These are phyloP conservation scores for Spathaspora passalidarum DNA, from an alignment of 805 yeast species.

Conservation along the genomic window DNA sequence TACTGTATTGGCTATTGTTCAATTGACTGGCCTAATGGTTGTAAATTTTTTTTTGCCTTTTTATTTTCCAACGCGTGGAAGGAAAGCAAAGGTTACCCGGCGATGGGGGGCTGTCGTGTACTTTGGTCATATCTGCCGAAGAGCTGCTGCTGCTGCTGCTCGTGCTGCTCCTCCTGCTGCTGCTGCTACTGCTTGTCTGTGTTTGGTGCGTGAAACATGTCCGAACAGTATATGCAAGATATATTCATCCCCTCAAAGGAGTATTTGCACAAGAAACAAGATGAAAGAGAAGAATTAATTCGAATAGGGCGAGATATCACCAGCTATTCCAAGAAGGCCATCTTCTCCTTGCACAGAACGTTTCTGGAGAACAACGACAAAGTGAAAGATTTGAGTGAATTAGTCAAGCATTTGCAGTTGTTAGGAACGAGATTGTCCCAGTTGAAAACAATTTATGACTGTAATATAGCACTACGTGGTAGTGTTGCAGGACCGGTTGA, in stretches of 20 bases:
- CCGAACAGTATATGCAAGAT: not conserved
- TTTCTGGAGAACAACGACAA: constrained; percentile 2
- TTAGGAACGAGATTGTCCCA: constrained; percentile 10
- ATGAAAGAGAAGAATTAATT: constrained; percentile 31
- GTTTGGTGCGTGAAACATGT: not conserved
- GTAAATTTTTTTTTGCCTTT: constrained; percentile 2
- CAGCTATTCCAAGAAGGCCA: constrained; percentile 34
- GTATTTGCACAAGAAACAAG: constrained; percentile 21
- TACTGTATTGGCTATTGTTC: not conserved
- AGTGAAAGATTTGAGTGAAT: constrained; percentile 6
- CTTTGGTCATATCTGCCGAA: too few species aligned
- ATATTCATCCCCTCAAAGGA: constrained; percentile 21
- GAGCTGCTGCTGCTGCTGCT: too few species aligned
- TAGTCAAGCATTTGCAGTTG: constrained; percentile 11
- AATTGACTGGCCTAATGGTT: not conserved
- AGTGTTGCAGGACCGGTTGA: constrained; percentile 22
- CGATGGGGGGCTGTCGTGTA: not conserved
- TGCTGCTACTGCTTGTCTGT: not conserved
- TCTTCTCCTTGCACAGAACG: constrained; percentile 20
- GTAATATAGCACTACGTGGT: constrained; percentile 14
- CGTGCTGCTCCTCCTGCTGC: too few species aligned
- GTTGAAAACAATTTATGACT: constrained; percentile 8
- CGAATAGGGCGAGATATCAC: constrained; percentile 36
- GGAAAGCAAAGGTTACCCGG: not conserved
- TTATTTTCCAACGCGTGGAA: not conserved